phyloP scores from a whole-genome alignment of 257 asterid genomes.

The Scutellaria baicalensis region DNA sequence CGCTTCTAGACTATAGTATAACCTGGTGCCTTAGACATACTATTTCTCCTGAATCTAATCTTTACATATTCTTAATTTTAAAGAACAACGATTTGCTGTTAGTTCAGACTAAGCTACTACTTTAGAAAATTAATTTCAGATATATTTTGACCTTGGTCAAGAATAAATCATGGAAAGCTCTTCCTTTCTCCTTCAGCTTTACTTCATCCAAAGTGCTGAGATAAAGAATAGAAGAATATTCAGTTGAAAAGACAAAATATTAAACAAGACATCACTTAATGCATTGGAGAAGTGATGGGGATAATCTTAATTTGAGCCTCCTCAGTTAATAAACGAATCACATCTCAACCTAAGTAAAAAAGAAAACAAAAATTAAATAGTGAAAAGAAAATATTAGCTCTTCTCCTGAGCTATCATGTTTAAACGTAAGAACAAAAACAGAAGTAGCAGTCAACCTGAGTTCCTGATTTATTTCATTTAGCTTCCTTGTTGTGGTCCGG shows the following conservation, averaged over 20 bases:
- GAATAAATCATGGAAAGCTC: slow-evolving; percentile 82
- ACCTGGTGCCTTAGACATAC: not conserved
- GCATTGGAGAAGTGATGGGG: not conserved
- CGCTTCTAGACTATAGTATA: not conserved
- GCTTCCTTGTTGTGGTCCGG: slow-evolving; percentile 75
- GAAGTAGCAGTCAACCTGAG: slow-evolving; percentile 52
- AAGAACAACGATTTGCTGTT: not conserved
- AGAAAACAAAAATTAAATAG: not conserved
- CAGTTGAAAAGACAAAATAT: not conserved
- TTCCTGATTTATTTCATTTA: slow-evolving; percentile 77
- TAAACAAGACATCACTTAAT: slow-evolving; percentile 1
- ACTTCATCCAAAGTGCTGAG: slow-evolving; percentile 85
- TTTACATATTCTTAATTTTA: not conserved
- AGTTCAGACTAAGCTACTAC: not conserved
- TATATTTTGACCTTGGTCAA: slow-evolving; percentile 67
- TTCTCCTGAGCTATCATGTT: not conserved
- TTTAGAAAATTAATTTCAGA: slow-evolving; percentile 5
- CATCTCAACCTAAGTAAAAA: slow-evolving; percentile 1
- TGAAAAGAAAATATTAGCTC: not conserved
- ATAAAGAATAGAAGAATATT: slow-evolving; percentile 13
- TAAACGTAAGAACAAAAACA: not conserved
- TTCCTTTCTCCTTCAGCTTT: slow-evolving; percentile 93
- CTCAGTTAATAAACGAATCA: not conserved
- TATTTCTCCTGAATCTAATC: not conserved
- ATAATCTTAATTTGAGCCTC: not conserved